Evolutionary conservation across 1,139 yeast species (phyloP), one percentile per base, ranked within the genome.

Genomic region (Debaryomycetaceae sp.): DNA sequence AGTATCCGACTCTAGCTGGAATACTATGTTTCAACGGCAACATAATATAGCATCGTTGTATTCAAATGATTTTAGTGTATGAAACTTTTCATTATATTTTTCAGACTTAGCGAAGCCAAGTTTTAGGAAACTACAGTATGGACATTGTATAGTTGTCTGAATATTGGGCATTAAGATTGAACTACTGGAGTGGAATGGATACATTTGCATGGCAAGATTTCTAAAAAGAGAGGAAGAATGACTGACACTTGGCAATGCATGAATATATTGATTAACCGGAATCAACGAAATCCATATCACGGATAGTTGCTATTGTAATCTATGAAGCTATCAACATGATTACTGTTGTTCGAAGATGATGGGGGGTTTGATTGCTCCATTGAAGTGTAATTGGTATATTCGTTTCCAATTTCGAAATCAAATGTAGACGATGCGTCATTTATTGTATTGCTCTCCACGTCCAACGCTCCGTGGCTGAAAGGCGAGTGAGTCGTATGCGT

Each of bases 321-420:
- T 35, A 66, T 64, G 45, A 62, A 65, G 35, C 58, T 58, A 38
- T 66, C 63, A 38, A 55, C 57, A n/a, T 55, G 59, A 36, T 47
- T 51, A 36, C 48, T 48, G 37, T 33, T 43, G 24, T 49, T 44
- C 6, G 54, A 42, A 22, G 47, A 37, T 20, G 45, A 36, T 1
- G 46, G 42, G 33, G 34, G 36, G 30, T 45, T 45, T 22, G 34
- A 23, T 17, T 45, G 42, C 24, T 46, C 47, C 30, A 44, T 38
- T 8, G 45, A 41, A 11, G 42, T 36, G 39, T 40, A 42, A 30
- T 41, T 42, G n/a, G 45, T 36, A 36, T 34, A 41, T 14, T 43
- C 42, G 34, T 34, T 17, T 34, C 36, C 40, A 24, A 43, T 36
- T 36, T 40, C 39, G 30, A 39, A 40, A 9, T 42, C 44, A 37